Base-by-base conservation (phyloP, 1,284 basidiomycete genomes). In the Sanghuangporus baumii region DNA sequence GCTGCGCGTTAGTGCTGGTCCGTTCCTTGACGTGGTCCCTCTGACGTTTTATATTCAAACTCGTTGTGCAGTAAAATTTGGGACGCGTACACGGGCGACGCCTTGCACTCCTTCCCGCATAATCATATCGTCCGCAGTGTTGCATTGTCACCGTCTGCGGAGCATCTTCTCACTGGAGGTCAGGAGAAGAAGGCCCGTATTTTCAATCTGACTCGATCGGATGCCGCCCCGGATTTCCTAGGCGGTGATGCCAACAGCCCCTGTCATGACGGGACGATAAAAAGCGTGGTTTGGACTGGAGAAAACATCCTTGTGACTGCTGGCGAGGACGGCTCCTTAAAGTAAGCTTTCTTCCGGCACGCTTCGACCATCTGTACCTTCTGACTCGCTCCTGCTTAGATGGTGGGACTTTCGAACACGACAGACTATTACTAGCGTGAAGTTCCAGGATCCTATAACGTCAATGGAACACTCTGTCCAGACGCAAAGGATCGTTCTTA, bases 51-150 rank as follows among this genome's bases (percentile, higher is more conserved):
- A 41, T 18, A 50, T 52, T 3, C 23, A 36, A 50, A 31, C 41
- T 40, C 23, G 55, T 26, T 51, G 37, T 57, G 60, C 69, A 96
- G 94, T 64, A 98, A 98, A 80, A 85, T 99, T 64, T 99, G 97
- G 97, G 95, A 99, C 76, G 94, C 96, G 16, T 96, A 90, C 74
- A 88, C 88, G 38, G 97, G 96, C 64, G 81, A 87, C 31, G 78
- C 83, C 43, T 80, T 98, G 38, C 92, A 98, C 70, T 98, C 95
- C 11, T 97, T 98, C 71, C 87, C 94, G 20, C 96, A 99, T 76
- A 92, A 96, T 73, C 97, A 99, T 76, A 99, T 99, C 73, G 96
- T 99, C 68, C 90, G 96, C 67, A 93, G 91, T 46, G 94, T 98
- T 46, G 95, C 95, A 12, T 79, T 98, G 67, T 89, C 92, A 9